Percentiles rank a stretch among this genome's conserved stretches.
Conservation (phyloP, 176 grass and related monocot species). For the Tillandsia leiboldiana region DNA sequence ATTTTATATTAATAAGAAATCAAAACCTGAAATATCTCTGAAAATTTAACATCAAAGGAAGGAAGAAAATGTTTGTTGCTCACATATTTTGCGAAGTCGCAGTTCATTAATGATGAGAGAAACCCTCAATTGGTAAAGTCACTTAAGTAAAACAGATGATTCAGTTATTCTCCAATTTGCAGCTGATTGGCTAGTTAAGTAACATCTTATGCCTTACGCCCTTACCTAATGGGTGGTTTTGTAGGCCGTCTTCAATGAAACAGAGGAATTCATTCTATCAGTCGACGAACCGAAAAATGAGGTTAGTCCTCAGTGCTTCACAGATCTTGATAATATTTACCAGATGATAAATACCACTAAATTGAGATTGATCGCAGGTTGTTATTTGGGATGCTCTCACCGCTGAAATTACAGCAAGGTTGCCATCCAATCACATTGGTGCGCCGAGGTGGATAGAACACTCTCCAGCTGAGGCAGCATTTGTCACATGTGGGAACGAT, state of each 20-base stretch:
- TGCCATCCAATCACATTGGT: constrained; percentile 61
- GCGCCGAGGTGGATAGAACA: constrained; percentile 76
- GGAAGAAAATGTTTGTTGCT: too few species aligned
- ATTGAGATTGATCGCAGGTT: constrained; percentile 33
- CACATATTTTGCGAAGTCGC: too few species aligned
- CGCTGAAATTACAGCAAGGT: constrained; percentile 57
- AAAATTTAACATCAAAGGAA: too few species aligned
- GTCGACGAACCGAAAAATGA: constrained; percentile 70
- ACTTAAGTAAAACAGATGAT: not conserved
- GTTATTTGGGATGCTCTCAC: constrained; percentile 80
- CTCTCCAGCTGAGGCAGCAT: constrained; percentile 56
- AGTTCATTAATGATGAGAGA: too few species aligned
- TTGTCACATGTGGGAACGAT: constrained; percentile 79
- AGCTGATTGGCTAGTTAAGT: not conserved
- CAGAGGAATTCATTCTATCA: constrained; percentile 75
- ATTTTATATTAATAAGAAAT: too few species aligned
- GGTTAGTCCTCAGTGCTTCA: constrained; percentile 29
- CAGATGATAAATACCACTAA: not conserved
- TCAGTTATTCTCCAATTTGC: not conserved
- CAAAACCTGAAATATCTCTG: too few species aligned
- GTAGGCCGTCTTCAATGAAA: constrained; percentile 83
- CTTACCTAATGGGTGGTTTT: constrained; percentile 1
- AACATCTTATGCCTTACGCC: not conserved
- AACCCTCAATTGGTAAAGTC: too few species aligned
- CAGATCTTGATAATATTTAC: not conserved